Percentiles rank a stretch among this genome's conserved stretches.
Evolutionary conservation across 2,329 filamentous ascomycete genomes (phyloP).

Genomic region (Bipolaris zeicola): DNA sequence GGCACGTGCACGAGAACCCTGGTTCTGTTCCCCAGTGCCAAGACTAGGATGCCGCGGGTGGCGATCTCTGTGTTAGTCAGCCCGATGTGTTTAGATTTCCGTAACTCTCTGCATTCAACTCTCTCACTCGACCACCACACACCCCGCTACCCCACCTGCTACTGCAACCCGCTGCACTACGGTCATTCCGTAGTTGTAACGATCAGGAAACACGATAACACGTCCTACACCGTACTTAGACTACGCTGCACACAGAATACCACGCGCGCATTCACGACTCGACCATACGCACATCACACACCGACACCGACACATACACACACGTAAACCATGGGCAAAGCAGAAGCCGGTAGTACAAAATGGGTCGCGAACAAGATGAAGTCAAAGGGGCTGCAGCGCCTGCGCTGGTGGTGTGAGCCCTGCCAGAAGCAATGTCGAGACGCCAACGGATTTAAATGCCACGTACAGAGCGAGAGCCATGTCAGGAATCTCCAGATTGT

Average conservation of each 20-base stretch:
- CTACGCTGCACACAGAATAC: neutral
- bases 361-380: constrained; percentile 90
- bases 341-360: constrained; percentile 91
- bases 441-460: constrained; percentile 74
- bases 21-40: neutral
- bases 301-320: neutral
- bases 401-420: constrained; percentile 88
- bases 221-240: neutral
- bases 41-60: constrained; percentile 4
- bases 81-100: constrained; percentile 7
- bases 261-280: neutral
- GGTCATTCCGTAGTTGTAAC: neutral
- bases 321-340: constrained; percentile 73
- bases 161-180: neutral
- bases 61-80: constrained; percentile 16
- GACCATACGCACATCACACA: neutral
- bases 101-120: neutral
- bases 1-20: neutral
- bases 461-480: constrained; percentile 82
- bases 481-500: constrained; percentile 78
- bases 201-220: neutral
- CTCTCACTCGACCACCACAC: constrained; percentile 1
- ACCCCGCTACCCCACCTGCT: neutral
- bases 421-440: constrained; percentile 80
- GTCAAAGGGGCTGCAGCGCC: constrained; percentile 63